Base-by-base conservation (phyloP, 164 flowering plant genomes). In the Umbilicus rupestris region DNA sequence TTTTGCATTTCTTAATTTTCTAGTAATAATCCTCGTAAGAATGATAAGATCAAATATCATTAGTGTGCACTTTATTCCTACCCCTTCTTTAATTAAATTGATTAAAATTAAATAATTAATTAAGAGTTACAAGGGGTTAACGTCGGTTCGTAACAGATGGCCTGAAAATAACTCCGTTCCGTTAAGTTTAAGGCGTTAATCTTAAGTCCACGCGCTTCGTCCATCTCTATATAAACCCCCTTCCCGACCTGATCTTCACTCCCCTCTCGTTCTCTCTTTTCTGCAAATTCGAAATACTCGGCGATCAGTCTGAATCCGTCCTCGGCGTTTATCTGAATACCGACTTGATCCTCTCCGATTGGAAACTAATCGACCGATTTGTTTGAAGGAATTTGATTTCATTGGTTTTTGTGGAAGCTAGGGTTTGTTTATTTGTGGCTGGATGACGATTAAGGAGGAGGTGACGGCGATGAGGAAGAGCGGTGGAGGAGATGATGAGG, bases 401-500 rank as follows among this genome's bases (percentile, higher is more conserved):
- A 5, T 52, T 52, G 58, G 30, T 24, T 52, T 24, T 22, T 24
- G 29, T 26, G 58, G 30, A 26, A 26, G 58, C 29, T 52, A 52
- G 58, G 58, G 58, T 52, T 52, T 52, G 28, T 1, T 35, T 35
- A 35, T 3, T 35, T 35, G 37, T 10, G 58, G 58, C 24, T 52
- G 58, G 58, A 52, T 52, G 58, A 52, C 58, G 58, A 15, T 52
- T 52, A 52, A 52, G 58, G 58, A 52, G 15, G 58, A 52, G 1
- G 58, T 1, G 28, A 28, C 26, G 10, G 35, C n/a, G 8, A 77
- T 77, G 77, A 63, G 75, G 77, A 59, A 72, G 72, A 65, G 50
- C 60, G 75, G 68, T 30, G 76, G 70, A 28, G 65, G 35, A 15
- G 55, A 11, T 52, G 58, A 52, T 24, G 58, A 8, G 29, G 5